Evolutionary conservation across 2,329 filamentous ascomycete species (phyloP), one percentile per base, ranked within the genome.

Genomic region (Waltergamsia citrina): DNA sequence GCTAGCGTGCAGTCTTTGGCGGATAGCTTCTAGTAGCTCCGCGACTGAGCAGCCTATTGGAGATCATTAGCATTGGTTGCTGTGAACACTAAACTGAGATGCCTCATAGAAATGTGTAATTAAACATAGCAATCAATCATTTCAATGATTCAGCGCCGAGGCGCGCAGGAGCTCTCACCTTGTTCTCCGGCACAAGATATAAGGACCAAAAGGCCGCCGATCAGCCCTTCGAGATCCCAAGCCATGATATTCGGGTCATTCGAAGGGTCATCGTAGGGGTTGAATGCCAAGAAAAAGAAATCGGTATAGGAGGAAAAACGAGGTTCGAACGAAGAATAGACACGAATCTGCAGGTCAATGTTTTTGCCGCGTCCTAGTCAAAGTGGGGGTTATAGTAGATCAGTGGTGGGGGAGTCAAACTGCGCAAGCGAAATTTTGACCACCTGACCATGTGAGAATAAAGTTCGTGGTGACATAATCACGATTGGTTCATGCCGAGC

Each of bases 191-290:
- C 49, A 38, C 57, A 61, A 29, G 57, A 52, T 27, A 60, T 52
- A 22, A 58, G 41, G 32, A 57, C 49, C 39, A 61, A 42, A 29
- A 60, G 45, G 36, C 48, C 47, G 30, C 49, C 52, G 38, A 61
- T 57, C 41, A 59, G 44, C 41, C 52, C 53, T 46, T 61, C 57
- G 18, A 59, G 54, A 42, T 60, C 57, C 38, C 50, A 53, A 36
- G 51, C 50, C 57, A 61, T 61, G 33, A 29, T 42, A 36, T 42
- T 28, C 29, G 18, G 29, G 11, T 33, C 26, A 32, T 27, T 30
- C 23, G 32, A 36, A 20, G 36, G 35, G 17, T 48, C 55, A 59
- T 59, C 35, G 32, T 47, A 43, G 32, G 18, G 19, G 16, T 17
- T 14, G 6, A 3, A 12, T 12, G 14, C n/a, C 8, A 7, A 6